phyloP scores from a whole-genome alignment of 2,329 filamentous ascomycete genomes.

The Fusarium lateritium region DNA sequence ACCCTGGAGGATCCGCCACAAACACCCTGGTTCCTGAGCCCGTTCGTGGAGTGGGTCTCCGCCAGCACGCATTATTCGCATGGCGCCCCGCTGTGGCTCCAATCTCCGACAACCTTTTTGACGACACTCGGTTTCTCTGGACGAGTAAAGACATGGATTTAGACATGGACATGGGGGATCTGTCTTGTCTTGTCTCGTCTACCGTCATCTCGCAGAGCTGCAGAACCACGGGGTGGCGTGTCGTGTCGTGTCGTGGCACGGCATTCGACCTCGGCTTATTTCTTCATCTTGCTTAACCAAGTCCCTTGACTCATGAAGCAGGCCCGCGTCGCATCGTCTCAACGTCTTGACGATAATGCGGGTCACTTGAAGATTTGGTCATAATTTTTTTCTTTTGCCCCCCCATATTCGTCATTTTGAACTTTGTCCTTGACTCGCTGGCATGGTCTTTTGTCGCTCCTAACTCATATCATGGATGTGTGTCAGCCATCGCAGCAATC shows the following conservation, averaged over 20 bases:
- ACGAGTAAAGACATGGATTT: not conserved
- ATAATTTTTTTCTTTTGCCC: not conserved
- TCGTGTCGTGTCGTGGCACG: not conserved
- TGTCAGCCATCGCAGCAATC: not conserved
- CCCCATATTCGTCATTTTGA: constrained; percentile 1
- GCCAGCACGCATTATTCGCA: constrained; percentile 27
- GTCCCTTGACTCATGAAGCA: constrained; percentile 22
- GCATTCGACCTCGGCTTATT: constrained; percentile 1
- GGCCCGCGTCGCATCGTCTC: constrained; percentile 19
- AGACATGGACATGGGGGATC: constrained; percentile 3
- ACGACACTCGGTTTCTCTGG: not conserved
- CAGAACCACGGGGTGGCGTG: constrained; percentile 14
- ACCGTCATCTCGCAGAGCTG: constrained; percentile 32
- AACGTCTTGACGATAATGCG: constrained; percentile 9
- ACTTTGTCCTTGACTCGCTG: constrained; percentile 24
- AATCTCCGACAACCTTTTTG: constrained; percentile 32
- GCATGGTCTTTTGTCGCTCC: not conserved
- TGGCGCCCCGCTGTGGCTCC: constrained; percentile 41
- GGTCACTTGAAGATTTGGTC: not conserved
- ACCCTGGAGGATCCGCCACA: constrained; percentile 37
- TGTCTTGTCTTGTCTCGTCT: constrained; percentile 15
- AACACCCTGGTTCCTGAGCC: constrained; percentile 37
- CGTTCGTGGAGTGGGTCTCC: constrained; percentile 31
- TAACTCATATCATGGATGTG: not conserved
- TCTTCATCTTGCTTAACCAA: not conserved